These are phyloP conservation scores for Helichrysum umbraculigerum DNA, from an alignment of 129 eudicot species.

Conservation along the genomic window DNA sequence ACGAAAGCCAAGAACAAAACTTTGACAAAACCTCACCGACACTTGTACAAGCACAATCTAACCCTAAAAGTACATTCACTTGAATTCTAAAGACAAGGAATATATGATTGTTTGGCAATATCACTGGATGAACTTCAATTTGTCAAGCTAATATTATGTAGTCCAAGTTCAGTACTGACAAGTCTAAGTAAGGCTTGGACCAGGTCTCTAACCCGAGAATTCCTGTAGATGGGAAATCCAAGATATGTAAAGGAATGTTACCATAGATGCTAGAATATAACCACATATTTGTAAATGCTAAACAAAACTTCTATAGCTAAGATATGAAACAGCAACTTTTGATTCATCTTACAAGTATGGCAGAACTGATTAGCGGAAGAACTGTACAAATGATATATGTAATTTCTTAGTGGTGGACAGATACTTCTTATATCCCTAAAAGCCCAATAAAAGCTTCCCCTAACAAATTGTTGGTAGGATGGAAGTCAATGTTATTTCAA, in stretches of 20 bases:
- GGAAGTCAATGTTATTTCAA: background rate
- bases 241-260: background rate
- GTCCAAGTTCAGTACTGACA: conserved; percentile 58
- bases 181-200: conserved; percentile 79
- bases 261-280: background rate
- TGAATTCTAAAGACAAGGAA: background rate
- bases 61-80: conserved; percentile 18
- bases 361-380: background rate
- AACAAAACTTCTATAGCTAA: background rate
- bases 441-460: background rate
- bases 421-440: no score
- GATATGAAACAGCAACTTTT: no score
- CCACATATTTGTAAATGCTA: background rate
- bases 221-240: conserved; percentile 51
- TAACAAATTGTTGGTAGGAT: background rate
- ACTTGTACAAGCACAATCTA: conserved; percentile 26
- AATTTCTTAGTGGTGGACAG: no score
- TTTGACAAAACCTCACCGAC: conserved; percentile 8
- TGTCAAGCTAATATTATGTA: conserved; percentile 44
- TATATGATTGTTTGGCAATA: conserved; percentile 1
- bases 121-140: background rate
- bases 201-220: conserved; percentile 79
- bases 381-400: background rate
- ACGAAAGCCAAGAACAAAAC: conserved; percentile 29
- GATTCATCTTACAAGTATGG: no score